Conservation (phyloP, 2,329 filamentous ascomycete genomes). For the Fusarium tjaetaba region DNA sequence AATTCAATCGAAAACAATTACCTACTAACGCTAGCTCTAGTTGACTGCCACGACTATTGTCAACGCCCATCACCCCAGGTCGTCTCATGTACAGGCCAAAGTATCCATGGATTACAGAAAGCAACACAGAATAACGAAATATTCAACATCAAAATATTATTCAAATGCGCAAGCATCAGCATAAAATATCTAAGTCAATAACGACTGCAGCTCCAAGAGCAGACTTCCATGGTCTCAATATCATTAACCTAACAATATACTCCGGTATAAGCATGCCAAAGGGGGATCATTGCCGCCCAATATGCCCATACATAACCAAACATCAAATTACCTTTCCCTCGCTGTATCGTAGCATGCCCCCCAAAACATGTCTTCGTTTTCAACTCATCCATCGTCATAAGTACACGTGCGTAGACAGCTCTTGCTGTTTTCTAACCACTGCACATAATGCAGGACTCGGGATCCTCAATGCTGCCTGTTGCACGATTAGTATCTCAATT, state of each 20-base stretch:
- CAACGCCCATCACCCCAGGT: not conserved
- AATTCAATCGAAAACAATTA: not conserved
- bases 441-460: conserved; percentile 96
- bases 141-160: conserved; percentile 1
- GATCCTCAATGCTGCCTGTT: conserved; percentile 92
- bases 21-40: conserved; percentile 3
- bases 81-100: not conserved
- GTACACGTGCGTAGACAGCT: conserved; percentile 30
- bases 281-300: conserved; percentile 26
- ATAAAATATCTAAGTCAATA: conserved; percentile 30
- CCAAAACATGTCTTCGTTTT: conserved; percentile 43
- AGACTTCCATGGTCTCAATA: conserved; percentile 9
- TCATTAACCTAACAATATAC: conserved; percentile 30
- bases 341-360: conserved; percentile 35
- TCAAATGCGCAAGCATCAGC: conserved; percentile 21
- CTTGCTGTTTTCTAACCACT: conserved; percentile 71
- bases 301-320: conserved; percentile 30
- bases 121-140: not conserved
- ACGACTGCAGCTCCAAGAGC: conserved; percentile 11
- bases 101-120: too few relatives aligned
- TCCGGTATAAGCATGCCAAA: conserved; percentile 30
- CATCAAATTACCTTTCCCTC: conserved; percentile 37
- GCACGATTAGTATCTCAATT: conserved; percentile 46
- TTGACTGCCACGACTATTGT: not conserved
- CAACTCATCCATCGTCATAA: conserved; percentile 48